Percentiles rank a stretch among this genome's conserved stretches.
Evolutionary conservation across 2,329 filamentous ascomycete species (phyloP).

Genomic region (Neonectria faginata): DNA sequence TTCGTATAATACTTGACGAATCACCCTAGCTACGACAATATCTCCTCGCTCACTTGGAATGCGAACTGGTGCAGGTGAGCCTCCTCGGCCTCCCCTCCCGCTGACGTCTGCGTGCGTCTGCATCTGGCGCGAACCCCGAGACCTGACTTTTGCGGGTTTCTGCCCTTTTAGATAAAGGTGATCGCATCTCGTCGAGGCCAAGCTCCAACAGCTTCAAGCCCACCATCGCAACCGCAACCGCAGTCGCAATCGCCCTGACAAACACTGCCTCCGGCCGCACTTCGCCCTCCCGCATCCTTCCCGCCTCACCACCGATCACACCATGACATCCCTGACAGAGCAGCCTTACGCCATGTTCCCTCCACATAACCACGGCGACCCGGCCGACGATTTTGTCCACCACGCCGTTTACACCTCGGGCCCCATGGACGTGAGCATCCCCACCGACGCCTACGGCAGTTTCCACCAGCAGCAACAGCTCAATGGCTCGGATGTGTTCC

Average conservation of each 20-base stretch:
- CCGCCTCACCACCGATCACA: conserved; percentile 30
- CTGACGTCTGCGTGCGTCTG: conserved; percentile 20
- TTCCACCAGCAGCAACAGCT: conserved; percentile 48
- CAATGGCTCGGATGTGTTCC: conserved; percentile 49
- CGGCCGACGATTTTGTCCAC: conserved; percentile 55
- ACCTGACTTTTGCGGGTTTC: conserved; percentile 36
- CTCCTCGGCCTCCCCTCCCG: conserved; percentile 29
- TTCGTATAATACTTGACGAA: conserved; percentile 7
- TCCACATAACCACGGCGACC: conserved; percentile 48
- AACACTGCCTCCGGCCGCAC: conserved; percentile 22
- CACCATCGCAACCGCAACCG: not conserved
- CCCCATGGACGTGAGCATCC: conserved; percentile 61
- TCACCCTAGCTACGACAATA: conserved; percentile 28
- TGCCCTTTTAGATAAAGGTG: conserved; percentile 42
- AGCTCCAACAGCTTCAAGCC: conserved; percentile 35
- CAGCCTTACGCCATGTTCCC: conserved; percentile 46
- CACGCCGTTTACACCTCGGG: conserved; percentile 54
- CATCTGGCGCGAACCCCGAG: conserved; percentile 15
- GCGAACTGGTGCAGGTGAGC: conserved; percentile 45
- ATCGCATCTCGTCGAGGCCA: conserved; percentile 38
- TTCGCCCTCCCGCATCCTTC: conserved; percentile 20
- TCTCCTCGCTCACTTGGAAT: conserved; percentile 43
- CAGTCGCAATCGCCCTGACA: conserved; percentile 31
- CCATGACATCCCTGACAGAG: conserved; percentile 48
- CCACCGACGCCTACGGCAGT: conserved; percentile 58